Evolutionary conservation across 352 stramenopile species (phyloP).

Genomic region (Globisporangium parvum): DNA sequence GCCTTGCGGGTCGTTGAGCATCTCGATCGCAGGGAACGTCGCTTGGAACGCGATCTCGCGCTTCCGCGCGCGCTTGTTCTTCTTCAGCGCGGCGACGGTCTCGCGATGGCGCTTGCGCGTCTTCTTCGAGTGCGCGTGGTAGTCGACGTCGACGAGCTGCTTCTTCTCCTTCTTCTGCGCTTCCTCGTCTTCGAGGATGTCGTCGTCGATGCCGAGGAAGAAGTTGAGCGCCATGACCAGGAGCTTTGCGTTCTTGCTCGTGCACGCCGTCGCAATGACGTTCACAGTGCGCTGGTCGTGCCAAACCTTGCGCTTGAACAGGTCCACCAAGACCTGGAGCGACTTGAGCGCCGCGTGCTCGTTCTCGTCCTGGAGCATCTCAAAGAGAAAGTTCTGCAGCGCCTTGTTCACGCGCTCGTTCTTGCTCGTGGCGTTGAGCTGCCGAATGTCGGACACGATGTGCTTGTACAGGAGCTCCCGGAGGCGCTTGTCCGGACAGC

Average conservation of each 20-base stretch:
- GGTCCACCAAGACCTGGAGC: slow-evolving; percentile 90
- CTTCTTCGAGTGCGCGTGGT: slow-evolving; percentile 96
- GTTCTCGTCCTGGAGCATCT: slow-evolving; percentile 90
- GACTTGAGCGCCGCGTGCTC: slow-evolving; percentile 85
- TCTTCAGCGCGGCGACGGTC: slow-evolving; percentile 82
- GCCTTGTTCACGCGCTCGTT: slow-evolving; percentile 95
- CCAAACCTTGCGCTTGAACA: slow-evolving; percentile 97
- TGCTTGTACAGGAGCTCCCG: slow-evolving; percentile 93
- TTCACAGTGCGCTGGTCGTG: slow-evolving; percentile 96
- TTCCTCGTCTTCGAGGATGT: slow-evolving; percentile 95
- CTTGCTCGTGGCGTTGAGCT: slow-evolving; percentile 86
- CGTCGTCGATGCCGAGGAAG: slow-evolving; percentile 97
- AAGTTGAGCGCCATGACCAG: slow-evolving; percentile 93
- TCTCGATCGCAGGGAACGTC: slow-evolving; percentile 95
- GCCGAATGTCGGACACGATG: slow-evolving; percentile 93
- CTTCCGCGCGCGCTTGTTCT: slow-evolving; percentile 87
- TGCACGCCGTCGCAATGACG: slow-evolving; percentile 92
- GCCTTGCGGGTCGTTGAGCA: slow-evolving; percentile 96
- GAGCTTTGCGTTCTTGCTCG: slow-evolving; percentile 82
- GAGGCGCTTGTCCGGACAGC: slow-evolving; percentile 94
- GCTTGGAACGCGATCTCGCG: slow-evolving; percentile 66
- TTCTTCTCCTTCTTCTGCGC: slow-evolving; percentile 88
- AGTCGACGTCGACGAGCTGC: slow-evolving; percentile 83
- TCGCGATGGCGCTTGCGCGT: slow-evolving; percentile 89
- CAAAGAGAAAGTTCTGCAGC: slow-evolving; percentile 94